Conservation (phyloP, 768 basidiomycete genomes). For the Pleurotus giganteus region DNA sequence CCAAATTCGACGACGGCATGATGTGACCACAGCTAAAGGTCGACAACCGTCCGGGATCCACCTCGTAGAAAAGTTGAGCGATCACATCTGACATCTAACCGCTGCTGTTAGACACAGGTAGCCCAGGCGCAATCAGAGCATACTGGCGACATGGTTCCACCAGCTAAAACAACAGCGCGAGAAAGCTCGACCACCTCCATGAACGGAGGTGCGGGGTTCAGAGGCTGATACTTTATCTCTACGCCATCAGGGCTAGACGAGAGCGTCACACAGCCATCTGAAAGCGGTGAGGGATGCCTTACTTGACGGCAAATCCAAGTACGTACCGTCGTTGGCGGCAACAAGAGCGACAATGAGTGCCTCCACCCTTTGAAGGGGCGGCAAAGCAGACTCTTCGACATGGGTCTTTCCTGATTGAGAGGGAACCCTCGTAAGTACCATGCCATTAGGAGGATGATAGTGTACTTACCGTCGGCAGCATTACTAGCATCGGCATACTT, state of each 20-base stretch:
- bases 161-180: constrained; percentile 85
- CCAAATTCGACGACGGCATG: constrained; percentile 77
- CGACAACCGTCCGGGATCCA: constrained; percentile 60
- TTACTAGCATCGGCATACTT: constrained; percentile 63
- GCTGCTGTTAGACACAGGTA: not conserved
- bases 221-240: constrained; percentile 84
- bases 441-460: constrained; percentile 8
- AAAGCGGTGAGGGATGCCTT: not conserved
- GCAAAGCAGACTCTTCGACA: constrained; percentile 40
- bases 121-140: constrained; percentile 13
- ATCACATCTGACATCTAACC: constrained; percentile 85
- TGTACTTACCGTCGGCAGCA: not conserved
- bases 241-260: constrained; percentile 44
- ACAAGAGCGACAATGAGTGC: constrained; percentile 77
- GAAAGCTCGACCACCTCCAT: constrained; percentile 79
- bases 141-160: constrained; percentile 99
- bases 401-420: constrained; percentile 18
- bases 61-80: constrained; percentile 71
- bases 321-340: constrained; percentile 68
- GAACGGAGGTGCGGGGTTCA: constrained; percentile 90
- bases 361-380: constrained; percentile 81
- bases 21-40: constrained; percentile 93
- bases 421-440: too few species aligned
- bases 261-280: constrained; percentile 79
- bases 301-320: not conserved